Base-by-base conservation (phyloP, 2,329 filamentous ascomycete species). In the Colletotrichum cuscutae region DNA sequence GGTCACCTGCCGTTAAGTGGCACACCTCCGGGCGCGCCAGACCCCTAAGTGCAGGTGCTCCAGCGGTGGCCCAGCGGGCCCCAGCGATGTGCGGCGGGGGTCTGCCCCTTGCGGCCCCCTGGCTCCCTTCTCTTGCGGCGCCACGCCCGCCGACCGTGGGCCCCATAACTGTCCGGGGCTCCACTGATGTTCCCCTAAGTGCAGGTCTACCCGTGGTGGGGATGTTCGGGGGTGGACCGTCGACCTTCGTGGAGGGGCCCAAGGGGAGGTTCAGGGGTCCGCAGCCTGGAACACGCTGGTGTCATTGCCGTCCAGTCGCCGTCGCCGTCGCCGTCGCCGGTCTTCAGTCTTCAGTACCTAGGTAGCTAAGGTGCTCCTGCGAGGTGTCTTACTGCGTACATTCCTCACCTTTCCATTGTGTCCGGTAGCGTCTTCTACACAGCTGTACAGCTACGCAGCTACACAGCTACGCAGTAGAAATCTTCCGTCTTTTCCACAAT, bases 11-110 rank as follows among this genome's bases (percentile, higher is more conserved):
- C 70, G 70, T 69, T 72, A 72, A 72, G 70, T 72, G 65, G 65
- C 54, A 72, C 65, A 63, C 59, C 65, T 72, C 70, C 70, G 70
- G 57, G 26, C n/a, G 67, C 71, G 66, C 71, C 72, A 74, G 72
- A 53, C 73, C 71, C 71, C 73, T 75, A 75, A 75, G 73, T 66
- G 73, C 73, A 75, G 73, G 73, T 75, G 73, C 71, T 49, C 59
- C 46, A 71, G 71, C 71, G 70, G 65, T 32, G 37, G 59, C 12
- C 53, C 65, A 59, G 67, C 59, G 59, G 67, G 52, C 57, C 49
- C 61, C 61, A 49, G 32, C 30, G 30, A 22, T 24, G 49, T 22
- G 61, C 46, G 26, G 46, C 46, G 8, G 46, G 42, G 42, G 32
- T 35, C 32, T 35, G 12, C 32, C 32, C 12, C 32, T 12, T 26